A percentile compares a stretch with the other conserved stretches of the same genome.
Evolutionary conservation across 768 basidiomycete genomes (phyloP).

Genomic region (Strobilomyces confusus): DNA sequence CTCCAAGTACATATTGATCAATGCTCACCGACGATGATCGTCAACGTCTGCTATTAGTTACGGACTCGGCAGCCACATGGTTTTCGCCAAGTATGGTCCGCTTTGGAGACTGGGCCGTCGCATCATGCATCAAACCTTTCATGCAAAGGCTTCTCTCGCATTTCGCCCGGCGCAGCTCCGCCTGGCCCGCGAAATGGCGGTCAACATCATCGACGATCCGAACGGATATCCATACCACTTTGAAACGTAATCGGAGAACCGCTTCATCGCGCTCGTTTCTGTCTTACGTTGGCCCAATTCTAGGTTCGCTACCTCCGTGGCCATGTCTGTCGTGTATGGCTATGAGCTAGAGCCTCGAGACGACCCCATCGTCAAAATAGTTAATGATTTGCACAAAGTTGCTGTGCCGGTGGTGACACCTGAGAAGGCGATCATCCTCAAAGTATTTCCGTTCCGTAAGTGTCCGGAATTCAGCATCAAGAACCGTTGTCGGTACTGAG

Average conservation of each 20-base stretch:
- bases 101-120: neutral
- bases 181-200: neutral
- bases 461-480: too few species aligned
- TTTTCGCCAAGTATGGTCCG: neutral
- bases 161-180: neutral
- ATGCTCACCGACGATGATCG: too few species aligned
- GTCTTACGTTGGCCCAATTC: neutral
- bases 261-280: neutral
- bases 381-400: neutral
- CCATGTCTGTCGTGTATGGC: conserved; percentile 11
- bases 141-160: neutral
- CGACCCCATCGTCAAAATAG: neutral
- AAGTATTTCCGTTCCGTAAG: neutral
- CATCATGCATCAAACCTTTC: neutral
- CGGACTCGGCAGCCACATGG: neutral
- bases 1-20: neutral
- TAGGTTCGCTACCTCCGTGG: conserved; percentile 33
- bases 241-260: neutral
- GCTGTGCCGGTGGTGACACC: conserved; percentile 1
- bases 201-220: neutral
- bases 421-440: conserved; percentile 9
- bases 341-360: conserved; percentile 6
- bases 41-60: neutral
- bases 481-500: too few species aligned
- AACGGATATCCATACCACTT: neutral